Evolutionary conservation across 352 stramenopile genomes (phyloP).

Genomic region (Elongisporangium senticosum): DNA sequence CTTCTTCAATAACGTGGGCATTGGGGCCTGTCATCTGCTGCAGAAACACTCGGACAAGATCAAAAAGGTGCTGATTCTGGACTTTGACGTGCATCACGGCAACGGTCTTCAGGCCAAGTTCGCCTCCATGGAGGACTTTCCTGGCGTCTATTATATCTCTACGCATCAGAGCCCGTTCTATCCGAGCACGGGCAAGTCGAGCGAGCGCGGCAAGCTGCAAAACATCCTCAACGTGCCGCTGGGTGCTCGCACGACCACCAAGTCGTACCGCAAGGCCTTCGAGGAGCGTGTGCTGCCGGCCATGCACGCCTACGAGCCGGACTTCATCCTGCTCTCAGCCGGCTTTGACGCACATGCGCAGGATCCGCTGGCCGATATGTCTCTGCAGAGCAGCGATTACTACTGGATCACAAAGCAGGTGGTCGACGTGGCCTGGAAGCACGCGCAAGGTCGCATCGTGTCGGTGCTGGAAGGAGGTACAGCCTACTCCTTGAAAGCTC

Average conservation of each 20-base stretch:
- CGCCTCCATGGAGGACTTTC: constrained; percentile 36
- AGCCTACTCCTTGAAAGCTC: not conserved
- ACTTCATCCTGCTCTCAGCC: constrained; percentile 93
- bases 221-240: constrained; percentile 61
- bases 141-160: constrained; percentile 35
- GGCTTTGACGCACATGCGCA: constrained; percentile 94
- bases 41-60: constrained; percentile 32
- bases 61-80: constrained; percentile 61
- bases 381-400: constrained; percentile 35
- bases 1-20: constrained; percentile 84
- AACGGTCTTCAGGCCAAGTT: constrained; percentile 86
- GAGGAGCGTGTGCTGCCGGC: constrained; percentile 72
- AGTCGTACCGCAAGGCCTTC: constrained; percentile 68
- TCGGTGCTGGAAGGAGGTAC: constrained; percentile 11
- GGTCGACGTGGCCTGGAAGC: constrained; percentile 2
- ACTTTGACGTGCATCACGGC: constrained; percentile 90
- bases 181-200: constrained; percentile 45
- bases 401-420: constrained; percentile 11
- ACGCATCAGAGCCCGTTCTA: constrained; percentile 65
- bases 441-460: constrained; percentile 4
- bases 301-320: constrained; percentile 85
- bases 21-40: constrained; percentile 57
- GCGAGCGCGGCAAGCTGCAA: constrained; percentile 44
- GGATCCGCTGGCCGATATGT: constrained; percentile 85
- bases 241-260: constrained; percentile 32